Evolutionary conservation across 345 rosid genomes (phyloP).

Genomic region (Syzygium oleosum): DNA sequence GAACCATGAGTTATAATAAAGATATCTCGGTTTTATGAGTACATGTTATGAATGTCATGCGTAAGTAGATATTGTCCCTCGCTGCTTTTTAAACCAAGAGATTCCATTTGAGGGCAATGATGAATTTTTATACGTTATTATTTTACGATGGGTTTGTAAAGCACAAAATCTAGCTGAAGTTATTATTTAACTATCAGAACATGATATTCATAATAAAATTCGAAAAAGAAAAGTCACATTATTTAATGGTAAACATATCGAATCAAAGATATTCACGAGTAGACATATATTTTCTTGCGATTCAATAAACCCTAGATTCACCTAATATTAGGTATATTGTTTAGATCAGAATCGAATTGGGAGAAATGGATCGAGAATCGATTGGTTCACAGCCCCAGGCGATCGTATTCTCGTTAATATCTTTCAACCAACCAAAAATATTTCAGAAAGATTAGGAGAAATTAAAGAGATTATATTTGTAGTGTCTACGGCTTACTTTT

Average conservation of each 20-base stretch:
- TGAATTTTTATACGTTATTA: neutral
- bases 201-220: neutral
- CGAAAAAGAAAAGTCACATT: too few species aligned
- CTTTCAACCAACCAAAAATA: neutral
- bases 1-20: neutral
- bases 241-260: too few species aligned
- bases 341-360: too few species aligned
- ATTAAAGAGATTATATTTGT: too few species aligned
- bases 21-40: neutral
- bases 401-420: neutral
- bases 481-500: too few species aligned
- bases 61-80: neutral
- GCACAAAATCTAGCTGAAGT: neutral
- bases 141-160: neutral
- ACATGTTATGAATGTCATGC: neutral
- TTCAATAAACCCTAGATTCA: too few species aligned
- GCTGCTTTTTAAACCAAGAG: neutral
- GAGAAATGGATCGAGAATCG: neutral
- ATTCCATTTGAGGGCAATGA: neutral
- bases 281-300: neutral
- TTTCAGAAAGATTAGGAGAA: neutral
- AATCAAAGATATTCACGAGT: neutral
- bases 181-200: neutral
- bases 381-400: neutral
- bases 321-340: neutral